Conservation (phyloP, 345 rosid genomes). For the Eucalyptus globulus region DNA sequence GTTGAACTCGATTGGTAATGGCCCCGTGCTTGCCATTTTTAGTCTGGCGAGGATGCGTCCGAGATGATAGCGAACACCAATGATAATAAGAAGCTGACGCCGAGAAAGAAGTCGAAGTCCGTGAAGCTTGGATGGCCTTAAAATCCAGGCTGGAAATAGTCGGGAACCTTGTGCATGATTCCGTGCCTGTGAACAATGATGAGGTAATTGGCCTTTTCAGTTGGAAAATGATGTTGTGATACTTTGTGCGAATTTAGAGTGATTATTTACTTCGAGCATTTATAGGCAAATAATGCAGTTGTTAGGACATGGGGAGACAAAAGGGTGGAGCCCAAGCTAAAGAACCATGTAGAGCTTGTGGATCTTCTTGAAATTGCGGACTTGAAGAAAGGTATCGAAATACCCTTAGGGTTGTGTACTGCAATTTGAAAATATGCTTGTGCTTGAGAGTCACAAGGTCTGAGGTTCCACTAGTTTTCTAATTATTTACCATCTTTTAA, state of each 20-base stretch:
- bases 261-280: neutral
- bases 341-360: constrained; percentile 90
- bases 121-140: constrained; percentile 38
- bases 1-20: neutral
- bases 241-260: neutral
- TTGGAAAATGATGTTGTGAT: neutral
- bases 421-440: neutral
- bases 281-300: constrained; percentile 66
- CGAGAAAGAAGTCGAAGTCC: constrained; percentile 61
- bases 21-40: neutral
- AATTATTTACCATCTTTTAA: neutral
- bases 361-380: constrained; percentile 84
- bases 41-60: constrained; percentile 43
- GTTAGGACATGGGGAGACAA: constrained; percentile 52
- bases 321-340: constrained; percentile 39
- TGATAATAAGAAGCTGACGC: constrained; percentile 36
- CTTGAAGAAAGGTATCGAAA: constrained; percentile 49
- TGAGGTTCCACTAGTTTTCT: neutral
- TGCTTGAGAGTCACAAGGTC: neutral
- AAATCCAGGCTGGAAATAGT: constrained; percentile 47
- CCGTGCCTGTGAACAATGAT: constrained; percentile 62
- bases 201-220: constrained; percentile 30
- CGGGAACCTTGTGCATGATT: constrained; percentile 88
- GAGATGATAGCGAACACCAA: constrained; percentile 43
- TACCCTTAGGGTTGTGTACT: neutral